Evolutionary conservation across 345 rosid genomes (phyloP), one percentile per base, ranked within the genome.

Genomic region (Camelina neglecta): DNA sequence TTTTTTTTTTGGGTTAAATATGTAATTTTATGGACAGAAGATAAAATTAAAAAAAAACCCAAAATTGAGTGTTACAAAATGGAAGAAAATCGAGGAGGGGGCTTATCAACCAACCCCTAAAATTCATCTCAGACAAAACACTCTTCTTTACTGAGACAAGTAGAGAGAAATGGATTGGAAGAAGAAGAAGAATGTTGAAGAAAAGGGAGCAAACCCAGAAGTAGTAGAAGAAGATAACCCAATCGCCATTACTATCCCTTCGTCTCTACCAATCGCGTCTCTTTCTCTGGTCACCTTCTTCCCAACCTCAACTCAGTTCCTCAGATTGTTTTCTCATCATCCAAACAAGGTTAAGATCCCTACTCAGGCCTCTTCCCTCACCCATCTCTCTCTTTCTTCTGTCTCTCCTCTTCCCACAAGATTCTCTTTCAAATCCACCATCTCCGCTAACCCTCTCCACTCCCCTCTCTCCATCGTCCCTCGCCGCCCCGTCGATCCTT

Each of bases 401-500:
- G 90, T 63, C 51, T 87, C 64, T 39, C 89, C 67, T 65, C 66
- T 81, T 49, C 24, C 85, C 15, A 85, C 31, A 29, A 29, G 81
- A 64, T 49, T 87, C 79, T 88, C 96, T 33, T 87, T 85, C 95
- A 86, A 83, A 72, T 93, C 97, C 81, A 91, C 96, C 68, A 62
- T 87, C 84, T 79, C 93, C n/a, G 85, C 91, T 23, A 87, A 82
- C 75, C 98, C 99, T 44, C 88, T 93, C 12, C 93, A 88, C 20
- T 81, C 79, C 74, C 96, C 98, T 12, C 95, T 93, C 84, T 78
- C 96, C 6, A 82, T 91, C 49, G 88, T 84, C 62, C 97, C 99
- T 2, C 93, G 87, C 81, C 96, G 96, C 75, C 97, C 95, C 35
- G 61, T 86, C 11, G 99, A 96, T 73, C 98, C 99, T 48, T 86